Conservation (phyloP, 176 grass and related monocot species). For the Hordeum marinum region DNA sequence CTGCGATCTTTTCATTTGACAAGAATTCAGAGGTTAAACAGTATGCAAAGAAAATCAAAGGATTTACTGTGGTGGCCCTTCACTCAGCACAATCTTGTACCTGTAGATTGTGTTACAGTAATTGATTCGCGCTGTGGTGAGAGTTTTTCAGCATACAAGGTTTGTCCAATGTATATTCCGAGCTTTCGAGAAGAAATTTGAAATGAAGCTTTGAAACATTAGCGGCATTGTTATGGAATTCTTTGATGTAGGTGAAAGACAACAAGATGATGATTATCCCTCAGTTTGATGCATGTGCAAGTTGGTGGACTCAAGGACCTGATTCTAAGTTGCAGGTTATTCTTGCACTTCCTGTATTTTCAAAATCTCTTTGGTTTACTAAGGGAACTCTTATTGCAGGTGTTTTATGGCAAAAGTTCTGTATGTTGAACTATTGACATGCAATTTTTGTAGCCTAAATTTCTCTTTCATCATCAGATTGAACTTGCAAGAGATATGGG, state of each 20-base stretch:
- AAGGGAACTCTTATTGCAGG: neutral
- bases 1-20: slow-evolving; percentile 62
- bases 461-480: slow-evolving; percentile 68
- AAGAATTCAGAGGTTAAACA: slow-evolving; percentile 70
- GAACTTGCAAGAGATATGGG: slow-evolving; percentile 96
- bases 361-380: slow-evolving; percentile 15
- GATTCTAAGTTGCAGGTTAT: slow-evolving; percentile 80
- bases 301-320: slow-evolving; percentile 99
- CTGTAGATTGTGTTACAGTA: slow-evolving; percentile 67
- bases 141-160: slow-evolving; percentile 86
- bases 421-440: slow-evolving; percentile 35
- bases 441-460: slow-evolving; percentile 43
- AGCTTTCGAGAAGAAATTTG: neutral
- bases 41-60: slow-evolving; percentile 74
- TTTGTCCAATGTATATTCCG: slow-evolving; percentile 32
- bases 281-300: slow-evolving; percentile 95
- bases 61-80: slow-evolving; percentile 94
- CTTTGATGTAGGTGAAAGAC: slow-evolving; percentile 53
- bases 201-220: neutral
- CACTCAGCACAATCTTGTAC: slow-evolving; percentile 90
- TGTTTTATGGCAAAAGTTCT: slow-evolving; percentile 36
- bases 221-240: neutral
- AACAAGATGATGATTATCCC: slow-evolving; percentile 59
- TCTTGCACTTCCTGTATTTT: slow-evolving; percentile 1
- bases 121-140: slow-evolving; percentile 96